These are phyloP conservation scores for Arthrobotrys pseudoclavata DNA, from an alignment of 2,329 filamentous ascomycete genomes.

Conservation along the genomic window DNA sequence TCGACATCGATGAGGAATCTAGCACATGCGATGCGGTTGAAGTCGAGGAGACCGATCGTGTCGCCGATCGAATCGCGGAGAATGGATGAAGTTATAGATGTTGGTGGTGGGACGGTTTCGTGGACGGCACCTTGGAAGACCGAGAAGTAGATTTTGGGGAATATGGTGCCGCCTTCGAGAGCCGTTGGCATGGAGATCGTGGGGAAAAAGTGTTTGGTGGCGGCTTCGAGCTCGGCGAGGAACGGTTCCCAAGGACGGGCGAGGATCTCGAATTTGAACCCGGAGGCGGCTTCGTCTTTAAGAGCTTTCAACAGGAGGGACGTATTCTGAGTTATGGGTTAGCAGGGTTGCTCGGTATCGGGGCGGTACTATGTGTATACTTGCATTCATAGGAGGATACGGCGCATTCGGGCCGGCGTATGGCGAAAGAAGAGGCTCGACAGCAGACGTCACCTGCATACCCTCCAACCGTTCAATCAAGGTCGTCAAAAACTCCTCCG, in stretches of 20 bases:
- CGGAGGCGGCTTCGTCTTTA: constrained; percentile 66
- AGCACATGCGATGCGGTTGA: constrained; percentile 88
- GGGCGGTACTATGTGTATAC: constrained; percentile 71
- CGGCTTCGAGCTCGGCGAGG: constrained; percentile 73
- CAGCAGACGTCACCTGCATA: constrained; percentile 80
- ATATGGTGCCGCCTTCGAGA: constrained; percentile 75
- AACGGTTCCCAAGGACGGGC: constrained; percentile 78
- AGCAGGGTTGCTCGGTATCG: constrained; percentile 74
- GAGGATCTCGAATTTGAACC: constrained; percentile 65
- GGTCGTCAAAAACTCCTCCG: constrained; percentile 66
- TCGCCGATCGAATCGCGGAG: constrained; percentile 88
- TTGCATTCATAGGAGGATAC: constrained; percentile 69
- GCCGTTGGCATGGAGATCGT: constrained; percentile 76
- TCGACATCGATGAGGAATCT: constrained; percentile 94
- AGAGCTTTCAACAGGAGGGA: constrained; percentile 65
- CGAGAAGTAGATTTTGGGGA: constrained; percentile 94
- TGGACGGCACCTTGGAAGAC: constrained; percentile 83
- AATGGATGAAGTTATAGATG: constrained; percentile 82
- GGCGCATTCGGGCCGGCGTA: constrained; percentile 71
- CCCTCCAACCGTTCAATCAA: constrained; percentile 51
- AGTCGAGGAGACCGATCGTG: constrained; percentile 93
- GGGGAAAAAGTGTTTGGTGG: constrained; percentile 82
- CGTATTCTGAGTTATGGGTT: constrained; percentile 75
- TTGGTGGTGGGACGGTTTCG: constrained; percentile 81
- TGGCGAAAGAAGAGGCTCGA: constrained; percentile 88